Conservation (phyloP, 352 stramenopile genomes). For the Pythium monospermum region DNA sequence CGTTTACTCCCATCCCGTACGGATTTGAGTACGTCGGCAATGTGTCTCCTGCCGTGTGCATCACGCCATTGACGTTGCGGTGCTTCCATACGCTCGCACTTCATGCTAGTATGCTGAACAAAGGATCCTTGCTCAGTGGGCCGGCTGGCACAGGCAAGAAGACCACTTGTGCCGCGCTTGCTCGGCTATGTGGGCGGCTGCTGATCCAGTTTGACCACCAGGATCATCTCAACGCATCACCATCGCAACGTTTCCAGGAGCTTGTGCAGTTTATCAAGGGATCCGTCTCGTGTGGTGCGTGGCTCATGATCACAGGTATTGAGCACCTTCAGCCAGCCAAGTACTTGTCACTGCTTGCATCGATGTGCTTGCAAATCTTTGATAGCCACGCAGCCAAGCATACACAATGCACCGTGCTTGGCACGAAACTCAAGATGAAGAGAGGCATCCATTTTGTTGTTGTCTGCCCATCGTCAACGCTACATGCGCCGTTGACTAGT, state of each 20-base stretch:
- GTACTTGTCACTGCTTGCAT: constrained; percentile 24
- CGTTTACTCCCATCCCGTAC: constrained; percentile 41
- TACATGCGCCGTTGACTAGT: not conserved
- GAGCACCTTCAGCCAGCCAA: constrained; percentile 23
- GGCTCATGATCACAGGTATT: constrained; percentile 39
- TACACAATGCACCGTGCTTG: constrained; percentile 35
- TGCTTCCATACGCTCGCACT: constrained; percentile 56
- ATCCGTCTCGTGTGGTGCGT: constrained; percentile 41
- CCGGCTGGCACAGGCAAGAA: constrained; percentile 38
- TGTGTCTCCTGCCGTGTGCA: constrained; percentile 25
- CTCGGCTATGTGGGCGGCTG: constrained; percentile 45
- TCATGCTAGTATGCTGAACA: constrained; percentile 27
- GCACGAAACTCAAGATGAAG: constrained; percentile 37
- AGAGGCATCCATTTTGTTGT: constrained; percentile 40
- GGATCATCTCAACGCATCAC: not conserved
- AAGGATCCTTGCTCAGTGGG: constrained; percentile 38
- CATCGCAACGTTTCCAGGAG: constrained; percentile 20
- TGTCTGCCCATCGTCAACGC: not conserved
- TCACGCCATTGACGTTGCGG: constrained; percentile 53
- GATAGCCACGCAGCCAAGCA: constrained; percentile 31
- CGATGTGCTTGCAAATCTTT: constrained; percentile 47
- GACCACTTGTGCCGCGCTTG: constrained; percentile 32
- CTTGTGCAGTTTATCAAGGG: constrained; percentile 48
- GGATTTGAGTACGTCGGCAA: constrained; percentile 75
- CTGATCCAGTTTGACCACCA: constrained; percentile 34